Base-by-base conservation (phyloP, 208 protist species). In the Trypanosoma theileri region DNA sequence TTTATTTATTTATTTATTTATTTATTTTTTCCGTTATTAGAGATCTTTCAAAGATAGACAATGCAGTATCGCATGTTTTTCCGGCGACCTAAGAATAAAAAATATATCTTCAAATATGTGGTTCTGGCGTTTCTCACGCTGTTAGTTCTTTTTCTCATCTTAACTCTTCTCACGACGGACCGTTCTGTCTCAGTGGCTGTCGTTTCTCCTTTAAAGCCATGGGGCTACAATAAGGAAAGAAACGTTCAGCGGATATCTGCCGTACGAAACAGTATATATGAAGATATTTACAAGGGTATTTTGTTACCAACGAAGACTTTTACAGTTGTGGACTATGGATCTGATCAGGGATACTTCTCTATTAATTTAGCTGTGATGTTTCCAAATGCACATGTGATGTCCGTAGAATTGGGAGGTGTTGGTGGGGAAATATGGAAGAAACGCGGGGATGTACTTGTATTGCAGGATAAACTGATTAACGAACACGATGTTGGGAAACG, bases 341-440 rank as follows among this genome's bases (percentile, higher is more conserved):
- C 71, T 9, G 71, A 77, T 53, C n/a, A 77, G 53, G 71, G 71
- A 4, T 77, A 77, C 55, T 77, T 77, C 41, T 54, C 60, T 21
- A 66, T 77, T 10, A 72, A 51, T 52, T 17, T 53, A 4, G 63
- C 71, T 19, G 9, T 59, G 16, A 55, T 61, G 45, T 77, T 77
- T 61, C 65, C 63, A 17, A 50, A 67, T 26, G 48, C 62, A 16
- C 53, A 59, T 14, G 55, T 77, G 17, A 62, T 77, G 21, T 61
- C 62, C 8, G 22, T 77, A 17, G 71, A 77, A 14, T 52, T 77
- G 65, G 71, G 71, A 11, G 71, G 71, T 12, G 58, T 71, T 31
- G 71, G 71, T 14, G 71, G 71, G n/a, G 48, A 48, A 26, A 77
- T 77, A 48, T 77, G 71, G 71, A 77, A 77, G 48, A 69, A 59